Evolutionary conservation across 176 grass and related monocot species (phyloP), one percentile per base, ranked within the genome.

Genomic region (Ampelocalamus luodianensis): DNA sequence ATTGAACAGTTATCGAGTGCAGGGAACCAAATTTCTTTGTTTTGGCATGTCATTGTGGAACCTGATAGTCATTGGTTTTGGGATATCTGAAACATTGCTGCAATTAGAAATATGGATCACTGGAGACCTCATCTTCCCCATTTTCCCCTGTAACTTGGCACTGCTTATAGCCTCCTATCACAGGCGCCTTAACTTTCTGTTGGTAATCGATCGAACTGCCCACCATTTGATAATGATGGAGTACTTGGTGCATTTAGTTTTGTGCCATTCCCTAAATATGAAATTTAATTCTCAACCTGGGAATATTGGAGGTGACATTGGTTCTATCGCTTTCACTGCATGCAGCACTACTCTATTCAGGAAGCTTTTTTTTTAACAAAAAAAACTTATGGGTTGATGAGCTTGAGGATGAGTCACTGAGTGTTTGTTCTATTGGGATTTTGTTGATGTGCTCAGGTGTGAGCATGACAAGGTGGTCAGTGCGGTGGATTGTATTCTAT

Each of bases 391-490:
- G 0, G 15, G 11, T 37, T 76, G 14, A 37, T 26, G 17, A 67
- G 74, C 60, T 26, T 68, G 63, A 23, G 10, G 29, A n/a, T 43
- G 26, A 73, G 65, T 16, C 5, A 72, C 5, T 59, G 23, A 59
- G 27, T 27, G 24, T 45, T 37, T 73, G 71, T 62, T 86, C 7
- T 43, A 8, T 36, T 90, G 81, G 17, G 39, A 12, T 32, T 55
- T 16, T 81, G 6, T 48, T 70, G 14, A 5, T 81, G 51, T 46
- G 78, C 83, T 13, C 56, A 94, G 92, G 64, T 97, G 95, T 44
- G 88, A 97, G 36, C 95, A 97, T 88, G 92, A 94, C 11, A 94
- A 92, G 81, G 86, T 93, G 51, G 88, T 92, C 24, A 88, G 62
- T 65, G 95, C 88, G 24, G 77, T 77, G 23, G 86, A 64, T 22